phyloP scores from a whole-genome alignment of 2,329 filamentous ascomycete genomes.

The Cytospora schulzeri region DNA sequence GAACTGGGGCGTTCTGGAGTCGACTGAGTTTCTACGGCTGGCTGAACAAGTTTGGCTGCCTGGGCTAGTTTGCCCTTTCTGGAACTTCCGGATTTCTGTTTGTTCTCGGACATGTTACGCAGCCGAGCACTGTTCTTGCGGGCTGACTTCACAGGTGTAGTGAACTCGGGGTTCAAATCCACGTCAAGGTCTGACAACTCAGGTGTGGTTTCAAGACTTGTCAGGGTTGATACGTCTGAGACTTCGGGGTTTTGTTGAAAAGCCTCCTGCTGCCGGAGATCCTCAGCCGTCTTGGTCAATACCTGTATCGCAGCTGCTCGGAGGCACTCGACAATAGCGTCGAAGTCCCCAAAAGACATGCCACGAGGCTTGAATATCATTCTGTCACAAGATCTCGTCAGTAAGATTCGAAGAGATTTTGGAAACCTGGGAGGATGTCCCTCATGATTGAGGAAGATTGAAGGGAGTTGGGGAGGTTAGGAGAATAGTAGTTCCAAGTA shows the following conservation, averaged over 20 bases:
- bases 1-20: no score
- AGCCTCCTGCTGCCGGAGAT: not conserved
- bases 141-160: not conserved
- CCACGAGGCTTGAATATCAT: slow-evolving; percentile 16
- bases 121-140: not conserved
- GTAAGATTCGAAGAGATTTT: not conserved
- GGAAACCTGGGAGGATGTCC: not conserved
- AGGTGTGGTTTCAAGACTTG: not conserved
- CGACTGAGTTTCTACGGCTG: not conserved
- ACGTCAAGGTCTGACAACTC: not conserved
- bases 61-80: not conserved
- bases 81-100: not conserved
- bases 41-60: not conserved
- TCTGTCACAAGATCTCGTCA: not conserved
- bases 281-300: not conserved
- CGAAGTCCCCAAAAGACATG: slow-evolving; percentile 12
- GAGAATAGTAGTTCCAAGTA: not conserved
- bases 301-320: not conserved
- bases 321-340: not conserved
- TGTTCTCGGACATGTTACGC: not conserved
- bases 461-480: no score
- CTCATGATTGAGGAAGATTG: not conserved
- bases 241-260: not conserved
- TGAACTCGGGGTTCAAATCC: not conserved
- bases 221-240: slow-evolving; percentile 9